Percentiles rank a stretch among this genome's conserved stretches.
Evolutionary conservation across 257 asterid species (phyloP).

Genomic region (Marsdenia floribunda): DNA sequence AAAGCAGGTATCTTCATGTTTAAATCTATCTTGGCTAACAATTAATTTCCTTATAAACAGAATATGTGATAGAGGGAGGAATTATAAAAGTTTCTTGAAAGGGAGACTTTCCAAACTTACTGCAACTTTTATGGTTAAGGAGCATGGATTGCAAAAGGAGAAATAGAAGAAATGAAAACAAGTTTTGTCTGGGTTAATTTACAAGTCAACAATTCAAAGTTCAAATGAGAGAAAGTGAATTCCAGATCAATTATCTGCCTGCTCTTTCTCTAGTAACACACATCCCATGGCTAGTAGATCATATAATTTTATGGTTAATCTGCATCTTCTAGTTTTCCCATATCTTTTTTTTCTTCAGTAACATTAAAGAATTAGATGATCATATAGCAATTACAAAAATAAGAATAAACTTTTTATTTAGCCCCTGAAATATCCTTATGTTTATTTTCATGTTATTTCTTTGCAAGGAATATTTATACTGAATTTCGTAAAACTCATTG

Average conservation of each 20-base stretch:
- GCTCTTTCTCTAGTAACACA: neutral
- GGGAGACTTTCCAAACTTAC: neutral
- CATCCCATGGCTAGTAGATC: neutral
- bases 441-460: neutral
- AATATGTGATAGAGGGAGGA: neutral
- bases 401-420: neutral
- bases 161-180: neutral
- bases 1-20: conserved; percentile 51
- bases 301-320: neutral
- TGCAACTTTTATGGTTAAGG: neutral
- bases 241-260: neutral
- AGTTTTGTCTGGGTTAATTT: neutral
- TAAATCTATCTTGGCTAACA: neutral
- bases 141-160: neutral
- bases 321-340: neutral
- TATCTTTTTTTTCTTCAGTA: neutral
- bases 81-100: neutral
- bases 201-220: neutral
- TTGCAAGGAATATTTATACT: neutral
- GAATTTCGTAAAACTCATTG: neutral
- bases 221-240: neutral
- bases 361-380: neutral
- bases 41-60: neutral
- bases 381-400: neutral
- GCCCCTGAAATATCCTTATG: neutral